A percentile compares a stretch with the other conserved stretches of the same genome.
Evolutionary conservation across 164 flowering plant species (phyloP).

Genomic region (Macadamia tetraphylla): DNA sequence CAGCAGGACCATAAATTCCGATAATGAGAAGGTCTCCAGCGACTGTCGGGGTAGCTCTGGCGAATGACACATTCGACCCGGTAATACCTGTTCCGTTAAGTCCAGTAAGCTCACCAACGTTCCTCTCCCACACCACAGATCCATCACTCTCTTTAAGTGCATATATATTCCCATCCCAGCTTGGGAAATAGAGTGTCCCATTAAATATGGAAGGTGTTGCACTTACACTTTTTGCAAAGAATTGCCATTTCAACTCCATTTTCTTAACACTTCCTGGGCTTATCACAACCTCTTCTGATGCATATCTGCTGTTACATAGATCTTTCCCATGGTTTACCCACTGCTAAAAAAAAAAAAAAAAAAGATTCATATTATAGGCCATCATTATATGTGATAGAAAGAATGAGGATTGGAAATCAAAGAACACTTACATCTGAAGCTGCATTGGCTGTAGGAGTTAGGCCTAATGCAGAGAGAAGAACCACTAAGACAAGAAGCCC

Average conservation of each 20-base stretch:
- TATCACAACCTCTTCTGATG: conserved; percentile 22
- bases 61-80: conserved; percentile 22
- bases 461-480: background rate
- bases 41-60: conserved; percentile 39
- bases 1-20: conserved; percentile 45
- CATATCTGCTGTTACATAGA: conserved; percentile 29
- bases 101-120: conserved; percentile 30
- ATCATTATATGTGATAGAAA: too few species aligned
- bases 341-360: conserved; percentile 9
- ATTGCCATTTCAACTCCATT: conserved; percentile 35
- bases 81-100: conserved; percentile 16
- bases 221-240: conserved; percentile 35
- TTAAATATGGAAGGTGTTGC: conserved; percentile 45
- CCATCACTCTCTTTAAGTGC: conserved; percentile 38
- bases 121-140: conserved; percentile 33
- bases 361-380: background rate
- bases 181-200: conserved; percentile 38
- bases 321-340: conserved; percentile 53
- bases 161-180: conserved; percentile 46
- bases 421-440: background rate
- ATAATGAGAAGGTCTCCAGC: conserved; percentile 35
- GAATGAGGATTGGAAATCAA: too few species aligned
- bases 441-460: background rate
- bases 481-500: background rate
- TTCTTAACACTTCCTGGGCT: conserved; percentile 17